These are phyloP conservation scores for Pseudovirgaria hyperparasitica DNA, from an alignment of 2,329 filamentous ascomycete genomes.

Conservation along the genomic window DNA sequence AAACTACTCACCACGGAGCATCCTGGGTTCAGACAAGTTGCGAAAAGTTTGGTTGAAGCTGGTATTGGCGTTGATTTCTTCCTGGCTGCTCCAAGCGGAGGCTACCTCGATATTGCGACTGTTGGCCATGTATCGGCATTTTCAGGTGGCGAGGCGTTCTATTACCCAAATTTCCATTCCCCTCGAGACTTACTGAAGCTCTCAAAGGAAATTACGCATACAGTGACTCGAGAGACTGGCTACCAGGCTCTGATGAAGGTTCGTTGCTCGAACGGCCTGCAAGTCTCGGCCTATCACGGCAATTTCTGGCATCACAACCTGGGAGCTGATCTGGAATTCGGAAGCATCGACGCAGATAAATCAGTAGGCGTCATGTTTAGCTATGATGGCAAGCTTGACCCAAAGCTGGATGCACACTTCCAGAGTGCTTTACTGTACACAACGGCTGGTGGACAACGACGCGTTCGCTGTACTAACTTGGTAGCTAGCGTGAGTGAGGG, in stretches of 20 bases:
- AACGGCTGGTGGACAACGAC: conserved; percentile 73
- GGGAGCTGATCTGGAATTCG: conserved; percentile 87
- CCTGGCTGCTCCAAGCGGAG: conserved; percentile 76
- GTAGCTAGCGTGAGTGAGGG: conserved; percentile 86
- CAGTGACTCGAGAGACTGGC: conserved; percentile 78
- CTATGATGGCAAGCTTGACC: conserved; percentile 95
- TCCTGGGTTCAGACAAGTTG: conserved; percentile 71
- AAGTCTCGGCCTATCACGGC: conserved; percentile 87
- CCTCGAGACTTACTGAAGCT: conserved; percentile 77
- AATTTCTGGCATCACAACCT: conserved; percentile 95
- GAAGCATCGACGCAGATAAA: conserved; percentile 85
- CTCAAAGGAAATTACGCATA: conserved; percentile 72
- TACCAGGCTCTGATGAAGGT: conserved; percentile 98
- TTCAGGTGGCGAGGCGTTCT: conserved; percentile 91
- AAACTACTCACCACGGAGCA: conserved; percentile 88
- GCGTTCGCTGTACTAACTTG: conserved; percentile 85
- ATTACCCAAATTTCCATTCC: conserved; percentile 91
- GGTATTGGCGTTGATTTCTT: conserved; percentile 92
- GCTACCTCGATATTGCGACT: conserved; percentile 86
- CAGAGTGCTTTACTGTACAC: conserved; percentile 92
- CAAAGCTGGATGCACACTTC: conserved; percentile 94
- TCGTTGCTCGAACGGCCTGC: conserved; percentile 88
- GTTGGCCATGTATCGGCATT: conserved; percentile 77
- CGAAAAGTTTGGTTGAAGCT: conserved; percentile 74
- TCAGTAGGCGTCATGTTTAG: conserved; percentile 82